These are phyloP conservation scores for Aspergillus biplanus DNA, from an alignment of 495 filamentous ascomycete genomes.

Conservation along the genomic window DNA sequence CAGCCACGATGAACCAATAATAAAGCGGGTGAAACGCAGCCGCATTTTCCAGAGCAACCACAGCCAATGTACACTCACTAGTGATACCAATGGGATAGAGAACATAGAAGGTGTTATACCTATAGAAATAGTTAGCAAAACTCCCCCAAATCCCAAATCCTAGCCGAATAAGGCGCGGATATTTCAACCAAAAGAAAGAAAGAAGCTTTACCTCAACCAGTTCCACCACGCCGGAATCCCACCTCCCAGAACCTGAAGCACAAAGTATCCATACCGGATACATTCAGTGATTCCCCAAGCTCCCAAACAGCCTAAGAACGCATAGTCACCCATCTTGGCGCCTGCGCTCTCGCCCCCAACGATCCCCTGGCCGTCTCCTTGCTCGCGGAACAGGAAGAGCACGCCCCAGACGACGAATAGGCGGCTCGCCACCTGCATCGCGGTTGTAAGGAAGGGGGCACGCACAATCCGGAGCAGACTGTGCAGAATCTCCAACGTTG, in stretches of 20 bases:
- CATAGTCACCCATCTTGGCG: conserved; percentile 42
- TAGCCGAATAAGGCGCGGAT: not conserved
- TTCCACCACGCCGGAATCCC: conserved; percentile 64
- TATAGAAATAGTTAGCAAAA: conserved; percentile 23
- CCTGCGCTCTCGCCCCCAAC: conserved; percentile 27
- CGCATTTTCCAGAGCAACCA: conserved; percentile 64
- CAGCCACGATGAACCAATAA: conserved; percentile 60
- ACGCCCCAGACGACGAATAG: conserved; percentile 86
- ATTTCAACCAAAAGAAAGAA: conserved; percentile 1
- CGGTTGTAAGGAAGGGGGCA: conserved; percentile 79
- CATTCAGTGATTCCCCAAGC: conserved; percentile 90
- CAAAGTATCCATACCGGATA: conserved; percentile 87
- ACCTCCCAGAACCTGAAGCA: conserved; percentile 64
- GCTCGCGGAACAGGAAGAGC: conserved; percentile 64
- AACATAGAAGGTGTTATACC: conserved; percentile 89
- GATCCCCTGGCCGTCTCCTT: conserved; percentile 29
- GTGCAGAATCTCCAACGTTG: conserved; percentile 82
- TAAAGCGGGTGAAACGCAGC: conserved; percentile 50
- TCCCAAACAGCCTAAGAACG: conserved; percentile 54
- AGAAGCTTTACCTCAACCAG: conserved; percentile 66
- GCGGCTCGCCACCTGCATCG: conserved; percentile 84
- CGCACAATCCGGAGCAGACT: conserved; percentile 75
- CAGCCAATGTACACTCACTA: conserved; percentile 82
- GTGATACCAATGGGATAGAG: conserved; percentile 90
- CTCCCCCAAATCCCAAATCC: conserved; percentile 1